Conservation (phyloP, 176 grass and related monocot species). For the Eleusine indica region DNA sequence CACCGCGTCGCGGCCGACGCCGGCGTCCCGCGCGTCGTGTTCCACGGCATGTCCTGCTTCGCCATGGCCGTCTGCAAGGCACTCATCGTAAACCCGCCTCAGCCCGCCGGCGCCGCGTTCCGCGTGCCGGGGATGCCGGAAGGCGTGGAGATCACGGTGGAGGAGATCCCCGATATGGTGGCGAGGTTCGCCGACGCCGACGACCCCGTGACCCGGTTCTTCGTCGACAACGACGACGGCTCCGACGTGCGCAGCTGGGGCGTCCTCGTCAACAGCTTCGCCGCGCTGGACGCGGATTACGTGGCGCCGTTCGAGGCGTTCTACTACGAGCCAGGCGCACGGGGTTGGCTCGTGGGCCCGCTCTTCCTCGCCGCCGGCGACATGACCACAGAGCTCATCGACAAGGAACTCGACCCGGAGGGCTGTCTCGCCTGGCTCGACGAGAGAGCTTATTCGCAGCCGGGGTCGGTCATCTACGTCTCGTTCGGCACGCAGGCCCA, state of each 20-base stretch:
- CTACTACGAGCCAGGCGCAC: conserved; percentile 30
- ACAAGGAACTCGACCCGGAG: conserved; percentile 36
- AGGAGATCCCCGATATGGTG: conserved; percentile 27
- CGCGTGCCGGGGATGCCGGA: conserved; percentile 48
- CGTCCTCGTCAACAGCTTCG: conserved; percentile 70
- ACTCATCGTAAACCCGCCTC: background rate
- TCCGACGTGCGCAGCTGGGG: conserved; percentile 46
- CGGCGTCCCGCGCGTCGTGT: conserved; percentile 50
- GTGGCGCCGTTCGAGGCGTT: conserved; percentile 46
- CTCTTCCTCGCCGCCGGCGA: conserved; percentile 25
- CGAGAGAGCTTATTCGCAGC: conserved; percentile 12
- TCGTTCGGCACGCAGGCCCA: conserved; percentile 69
- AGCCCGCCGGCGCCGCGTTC: background rate
- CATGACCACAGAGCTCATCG: background rate
- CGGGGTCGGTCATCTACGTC: conserved; percentile 54
- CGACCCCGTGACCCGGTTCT: conserved; percentile 36
- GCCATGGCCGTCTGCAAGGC: conserved; percentile 59
- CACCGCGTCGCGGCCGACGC: background rate
- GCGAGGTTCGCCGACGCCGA: conserved; percentile 27
- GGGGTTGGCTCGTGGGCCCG: conserved; percentile 51
- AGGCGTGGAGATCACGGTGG: conserved; percentile 42
- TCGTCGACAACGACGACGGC: conserved; percentile 31
- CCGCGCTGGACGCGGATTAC: conserved; percentile 49
- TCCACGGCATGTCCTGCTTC: conserved; percentile 70
- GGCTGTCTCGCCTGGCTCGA: conserved; percentile 67